Evolutionary conservation across 176 grass and related monocot species (phyloP).

Genomic region (Avena eriantha): DNA sequence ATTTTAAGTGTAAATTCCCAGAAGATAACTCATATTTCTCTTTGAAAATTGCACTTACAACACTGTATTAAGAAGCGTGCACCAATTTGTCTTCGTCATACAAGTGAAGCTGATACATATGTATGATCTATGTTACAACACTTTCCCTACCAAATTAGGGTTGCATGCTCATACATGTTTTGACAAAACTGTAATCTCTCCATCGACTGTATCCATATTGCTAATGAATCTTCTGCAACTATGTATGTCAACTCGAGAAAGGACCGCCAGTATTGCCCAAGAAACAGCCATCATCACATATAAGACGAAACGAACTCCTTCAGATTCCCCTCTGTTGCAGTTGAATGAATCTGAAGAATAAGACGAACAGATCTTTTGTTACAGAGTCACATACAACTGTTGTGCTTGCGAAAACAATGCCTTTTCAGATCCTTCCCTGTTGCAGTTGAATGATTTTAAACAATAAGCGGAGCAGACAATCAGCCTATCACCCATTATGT

Average conservation of each 20-base stretch:
- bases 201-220: not conserved
- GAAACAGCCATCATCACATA: not conserved
- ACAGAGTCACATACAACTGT: slow-evolving; percentile 2
- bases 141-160: slow-evolving; percentile 8
- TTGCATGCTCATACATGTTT: slow-evolving; percentile 19
- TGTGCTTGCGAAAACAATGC: not conserved
- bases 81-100: not conserved
- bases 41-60: not conserved
- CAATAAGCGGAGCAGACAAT: not conserved
- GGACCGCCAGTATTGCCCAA: not conserved
- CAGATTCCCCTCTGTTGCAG: slow-evolving; percentile 6
- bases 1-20: not conserved
- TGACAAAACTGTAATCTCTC: slow-evolving; percentile 29
- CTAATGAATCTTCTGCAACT: not conserved
- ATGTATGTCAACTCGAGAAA: not conserved
- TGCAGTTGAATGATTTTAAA: not conserved
- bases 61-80: not conserved
- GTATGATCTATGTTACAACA: slow-evolving; percentile 19
- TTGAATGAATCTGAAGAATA: slow-evolving; percentile 15
- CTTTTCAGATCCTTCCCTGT: slow-evolving; percentile 7
- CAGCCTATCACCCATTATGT: not conserved
- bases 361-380: slow-evolving; percentile 15
- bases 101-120: slow-evolving; percentile 1
- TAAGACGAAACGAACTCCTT: not conserved
- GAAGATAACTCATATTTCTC: not conserved